Evolutionary conservation across 2,329 filamentous ascomycete species (phyloP), one percentile per base, ranked within the genome.

Genomic region (Xylariaceae sp.): DNA sequence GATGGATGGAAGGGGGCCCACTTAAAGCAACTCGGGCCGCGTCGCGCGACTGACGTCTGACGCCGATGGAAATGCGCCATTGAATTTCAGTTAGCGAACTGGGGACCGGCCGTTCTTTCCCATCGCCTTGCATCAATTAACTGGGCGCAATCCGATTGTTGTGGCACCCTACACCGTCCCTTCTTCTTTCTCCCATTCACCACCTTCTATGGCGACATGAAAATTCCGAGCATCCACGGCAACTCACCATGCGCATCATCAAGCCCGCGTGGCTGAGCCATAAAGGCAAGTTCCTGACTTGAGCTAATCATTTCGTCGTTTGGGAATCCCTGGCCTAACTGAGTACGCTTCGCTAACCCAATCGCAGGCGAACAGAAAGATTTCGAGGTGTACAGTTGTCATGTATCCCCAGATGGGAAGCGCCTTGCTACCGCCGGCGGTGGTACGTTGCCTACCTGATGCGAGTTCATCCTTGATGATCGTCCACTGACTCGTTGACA

Each of bases 371-470:
- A 99, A 79, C 90, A 96, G 74, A 97, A 97, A 73, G 92, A 97
- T 73, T 96, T 95, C 72, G 94, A 99, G 77, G 93, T 97, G 66
- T 99, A 97, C 79, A 96, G 91, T 77, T 97, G 93, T 75, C 90
- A 97, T 80, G 87, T 99, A 65, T 99, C 94, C 34, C 90, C 94
- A 11, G 94, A 99, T 77, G 94, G 93, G 66, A 88, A 86, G 71
- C 86, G 94, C 65, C 83, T 99, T 59, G 94, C 93, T 53, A 97
- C 94, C 17, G 94, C 93, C 63, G 94, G 92, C 69, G 93, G 94
- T 82, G 89, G 88, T 92, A 78, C 74, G 85, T 70, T 55, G 17
- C 39, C 48, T 23, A 34, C 17, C 17, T 18, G 17, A 18, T 49
- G 51, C 23, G 17, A 53, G 44, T 52, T 35, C 6, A 39, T 58